Conservation (phyloP, 345 rosid genomes). For the Pugionium dolabratum region DNA sequence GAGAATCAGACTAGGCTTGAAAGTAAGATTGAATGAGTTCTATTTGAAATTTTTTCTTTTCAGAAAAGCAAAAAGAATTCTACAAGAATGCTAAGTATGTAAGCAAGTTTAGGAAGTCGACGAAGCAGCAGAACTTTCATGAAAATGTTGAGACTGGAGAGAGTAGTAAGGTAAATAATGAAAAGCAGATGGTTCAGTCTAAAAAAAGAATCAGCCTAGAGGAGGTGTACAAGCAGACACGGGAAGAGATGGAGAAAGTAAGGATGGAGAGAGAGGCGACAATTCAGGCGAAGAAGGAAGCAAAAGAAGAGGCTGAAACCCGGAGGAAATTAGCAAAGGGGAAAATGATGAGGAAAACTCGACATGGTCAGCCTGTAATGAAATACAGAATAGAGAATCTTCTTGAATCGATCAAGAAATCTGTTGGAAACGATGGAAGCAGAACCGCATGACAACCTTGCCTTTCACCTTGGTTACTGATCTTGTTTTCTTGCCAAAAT, state of each 20-base stretch:
- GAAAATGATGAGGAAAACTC: conserved; percentile 76
- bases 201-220: conserved; percentile 47
- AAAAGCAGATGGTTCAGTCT: conserved; percentile 22
- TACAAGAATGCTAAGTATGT: conserved; percentile 80
- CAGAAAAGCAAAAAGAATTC: conserved; percentile 76
- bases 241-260: conserved; percentile 64
- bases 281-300: conserved; percentile 66
- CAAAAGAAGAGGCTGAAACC: conserved; percentile 63
- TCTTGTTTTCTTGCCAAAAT: background rate
- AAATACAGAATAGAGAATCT: conserved; percentile 86
- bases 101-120: conserved; percentile 61
- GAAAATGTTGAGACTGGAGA: conserved; percentile 40
- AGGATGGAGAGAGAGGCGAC: conserved; percentile 65
- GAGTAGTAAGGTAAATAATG: conserved; percentile 38
- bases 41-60: background rate
- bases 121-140: conserved; percentile 48
- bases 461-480: background rate
- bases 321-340: conserved; percentile 61
- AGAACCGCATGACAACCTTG: background rate
- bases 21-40: background rate
- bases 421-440: conserved; percentile 30
- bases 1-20: conserved; percentile 20
- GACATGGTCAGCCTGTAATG: conserved; percentile 85
- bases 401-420: conserved; percentile 65
- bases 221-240: conserved; percentile 64